These are phyloP conservation scores for Cynara cardunculus DNA, from an alignment of 129 eudicot species.

Conservation along the genomic window DNA sequence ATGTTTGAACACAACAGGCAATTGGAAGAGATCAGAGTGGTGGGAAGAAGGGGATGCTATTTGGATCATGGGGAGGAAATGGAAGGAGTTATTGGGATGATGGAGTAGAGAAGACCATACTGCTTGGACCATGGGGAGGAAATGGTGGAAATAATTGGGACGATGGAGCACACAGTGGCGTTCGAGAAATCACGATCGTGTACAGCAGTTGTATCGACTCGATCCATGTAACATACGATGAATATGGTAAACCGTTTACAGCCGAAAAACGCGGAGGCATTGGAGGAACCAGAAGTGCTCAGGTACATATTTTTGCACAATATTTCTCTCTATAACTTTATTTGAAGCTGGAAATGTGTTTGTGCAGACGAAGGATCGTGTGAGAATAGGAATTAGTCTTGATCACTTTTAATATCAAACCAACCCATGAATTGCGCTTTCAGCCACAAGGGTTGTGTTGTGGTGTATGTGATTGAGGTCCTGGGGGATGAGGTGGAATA, in stretches of 20 bases:
- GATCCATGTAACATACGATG: constrained; percentile 54
- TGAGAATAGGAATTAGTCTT: too few relatives aligned
- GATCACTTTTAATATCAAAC: too few relatives aligned
- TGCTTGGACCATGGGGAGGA: neutral
- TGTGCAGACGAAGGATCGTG: too few relatives aligned
- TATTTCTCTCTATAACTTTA: neutral
- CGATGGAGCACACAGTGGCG: constrained; percentile 48
- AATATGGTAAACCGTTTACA: constrained; percentile 39
- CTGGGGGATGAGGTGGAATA: too few relatives aligned
- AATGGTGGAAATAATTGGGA: constrained; percentile 27
- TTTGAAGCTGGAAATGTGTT: too few relatives aligned
- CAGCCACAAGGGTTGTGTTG: too few relatives aligned
- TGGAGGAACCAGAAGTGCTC: constrained; percentile 48
- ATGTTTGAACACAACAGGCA: constrained; percentile 3
- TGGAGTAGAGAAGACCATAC: constrained; percentile 14
- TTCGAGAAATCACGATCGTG: constrained; percentile 53
- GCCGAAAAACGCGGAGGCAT: constrained; percentile 62
- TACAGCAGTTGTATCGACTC: constrained; percentile 66
- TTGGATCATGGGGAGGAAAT: constrained; percentile 72
- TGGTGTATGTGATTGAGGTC: too few relatives aligned
- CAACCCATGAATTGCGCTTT: too few relatives aligned
- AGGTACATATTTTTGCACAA: constrained; percentile 23
- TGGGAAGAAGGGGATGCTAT: constrained; percentile 19
- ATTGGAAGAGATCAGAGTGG: neutral
- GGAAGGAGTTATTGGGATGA: constrained; percentile 60